These are phyloP conservation scores for peach (Prunus persica) DNA, from an alignment of 306 rosid species.

Conservation along the genomic window Prunus_persica_NCBIv2 NC_034014.1:22616001-22616500, in stretches of 20 bases:
- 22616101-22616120: not conserved
- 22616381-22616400: not conserved
- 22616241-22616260: not conserved
- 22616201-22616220: not conserved
- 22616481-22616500: constrained; percentile 89
- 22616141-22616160: not conserved
- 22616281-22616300: not conserved
- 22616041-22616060: not conserved
- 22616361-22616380: not conserved
- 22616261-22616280: not conserved
- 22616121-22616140: not conserved
- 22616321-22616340: constrained; percentile 5
- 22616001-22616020: not conserved
- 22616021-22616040: not conserved
- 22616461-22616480: constrained; percentile 98
- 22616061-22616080: not conserved
- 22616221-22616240: not conserved
- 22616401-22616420: not conserved
- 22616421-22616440: not conserved
- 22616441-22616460: constrained; percentile 69
- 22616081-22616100: not conserved
- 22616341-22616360: not conserved
- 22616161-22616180: not conserved
- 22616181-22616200: not conserved
- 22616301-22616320: constrained; percentile 16